Conservation (phyloP, 176 grass and related monocot species). For the Hsuehochloa calcarea region DNA sequence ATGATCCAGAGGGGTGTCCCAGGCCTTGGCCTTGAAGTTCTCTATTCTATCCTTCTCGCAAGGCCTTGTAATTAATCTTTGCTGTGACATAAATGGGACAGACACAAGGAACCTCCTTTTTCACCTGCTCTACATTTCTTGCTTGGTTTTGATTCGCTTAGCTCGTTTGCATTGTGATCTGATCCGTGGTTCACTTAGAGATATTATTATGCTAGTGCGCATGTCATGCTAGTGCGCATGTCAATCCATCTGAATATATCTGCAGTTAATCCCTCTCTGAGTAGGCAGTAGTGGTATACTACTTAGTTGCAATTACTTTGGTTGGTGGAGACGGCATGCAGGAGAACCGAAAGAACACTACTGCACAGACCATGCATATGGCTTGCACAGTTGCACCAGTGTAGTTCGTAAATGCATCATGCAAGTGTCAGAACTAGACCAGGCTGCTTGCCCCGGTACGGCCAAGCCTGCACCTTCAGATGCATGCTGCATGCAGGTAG, state of each 20-base stretch:
- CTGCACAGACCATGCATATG: conserved; percentile 1
- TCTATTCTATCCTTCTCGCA: conserved; percentile 20
- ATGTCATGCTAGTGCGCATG: too few relatives aligned
- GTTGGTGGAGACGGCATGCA: conserved; percentile 22
- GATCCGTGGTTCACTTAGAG: neutral
- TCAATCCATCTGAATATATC: neutral
- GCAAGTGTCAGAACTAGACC: conserved; percentile 9
- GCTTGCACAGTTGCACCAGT: neutral
- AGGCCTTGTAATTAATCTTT: conserved; percentile 22
- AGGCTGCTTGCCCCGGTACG: neutral
- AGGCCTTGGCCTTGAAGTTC: conserved; percentile 33
- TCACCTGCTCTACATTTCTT: neutral
- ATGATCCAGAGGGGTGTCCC: neutral
- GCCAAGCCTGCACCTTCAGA: neutral
- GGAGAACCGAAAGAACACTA: conserved; percentile 23
- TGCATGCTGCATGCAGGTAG: neutral
- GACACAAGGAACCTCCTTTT: neutral
- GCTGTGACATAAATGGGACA: neutral
- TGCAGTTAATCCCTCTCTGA: neutral
- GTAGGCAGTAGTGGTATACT: neutral
- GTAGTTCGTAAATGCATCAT: conserved; percentile 24
- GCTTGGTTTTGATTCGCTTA: neutral
- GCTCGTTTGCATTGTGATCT: neutral
- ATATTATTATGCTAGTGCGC: neutral
- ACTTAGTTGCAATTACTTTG: conserved; percentile 25